Base-by-base conservation (phyloP, 2,329 filamentous ascomycete genomes). In the Cladophialophora yegresii region DNA sequence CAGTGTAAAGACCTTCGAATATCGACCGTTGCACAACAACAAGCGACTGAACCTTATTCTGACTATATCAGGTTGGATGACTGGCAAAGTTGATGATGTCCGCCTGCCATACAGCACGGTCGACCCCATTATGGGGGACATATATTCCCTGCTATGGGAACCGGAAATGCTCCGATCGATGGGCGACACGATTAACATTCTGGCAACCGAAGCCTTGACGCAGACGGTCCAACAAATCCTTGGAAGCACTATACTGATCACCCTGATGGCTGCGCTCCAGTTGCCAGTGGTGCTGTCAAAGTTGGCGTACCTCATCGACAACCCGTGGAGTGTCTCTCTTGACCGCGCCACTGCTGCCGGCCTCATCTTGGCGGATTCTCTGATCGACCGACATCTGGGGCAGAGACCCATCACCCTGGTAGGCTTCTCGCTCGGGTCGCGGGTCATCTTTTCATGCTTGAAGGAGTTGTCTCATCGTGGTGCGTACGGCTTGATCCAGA, bases 51-150 rank as follows among this genome's bases (percentile, higher is more conserved):
- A 99, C 72, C 84, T 99, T 32, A 95, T 99, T 68, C 87, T 99
- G 45, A 98, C 95, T 0, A 87, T 99, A 32, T 92, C 93, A 0
- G 95, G 95, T 3, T 99, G 95, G 95, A 96, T 99, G 90, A 97
- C 92, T 47, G 95, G 96, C 72, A 98, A 96, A 74, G 88, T 96
- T 59, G 95, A 99, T 78, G 95, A 99, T 76, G 93, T 99, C 56
- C 90, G 95, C 65, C 79, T 99, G 73, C 95, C 95, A 7, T 99
- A 90, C 77, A 97, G 92, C 79, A 99, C 96, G 0, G 89, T 99
- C 6, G 93, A 99, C 76, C 92, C 96, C 0, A 86, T 98, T 68
- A 99, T 99, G 95, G 95, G 95, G 12, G 95, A 99, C 74, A 88
- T 99, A 16, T 99, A 99, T 79, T 97, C 93, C 0, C 89, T 99